phyloP scores from a whole-genome alignment of 2,329 filamentous ascomycete species.

The Blumeriella jaapii region DNA sequence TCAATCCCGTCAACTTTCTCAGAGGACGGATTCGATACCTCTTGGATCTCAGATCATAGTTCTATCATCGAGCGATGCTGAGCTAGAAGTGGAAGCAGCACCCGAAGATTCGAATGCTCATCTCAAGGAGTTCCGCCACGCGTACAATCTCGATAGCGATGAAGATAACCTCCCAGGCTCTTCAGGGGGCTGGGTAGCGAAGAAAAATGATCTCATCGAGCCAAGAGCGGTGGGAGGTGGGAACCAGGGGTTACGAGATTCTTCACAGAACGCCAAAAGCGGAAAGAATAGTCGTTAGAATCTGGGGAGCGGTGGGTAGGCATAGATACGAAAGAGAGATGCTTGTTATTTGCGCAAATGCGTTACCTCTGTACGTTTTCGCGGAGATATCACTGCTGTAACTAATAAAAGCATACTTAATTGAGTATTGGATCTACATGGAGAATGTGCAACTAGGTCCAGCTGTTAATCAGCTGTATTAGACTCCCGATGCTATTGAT shows the following conservation, averaged over 20 bases:
- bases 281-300: too few species aligned
- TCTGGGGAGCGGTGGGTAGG: too few species aligned
- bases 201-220: slow-evolving; percentile 10
- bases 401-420: too few species aligned
- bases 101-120: too few species aligned
- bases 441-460: too few species aligned
- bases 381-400: too few species aligned
- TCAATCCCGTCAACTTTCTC: slow-evolving; percentile 9
- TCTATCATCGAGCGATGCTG: slow-evolving; percentile 22
- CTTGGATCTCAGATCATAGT: slow-evolving; percentile 30
- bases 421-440: too few species aligned
- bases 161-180: slow-evolving; percentile 9
- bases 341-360: too few species aligned
- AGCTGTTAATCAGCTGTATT: too few species aligned
- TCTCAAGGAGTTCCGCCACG: slow-evolving; percentile 1
- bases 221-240: slow-evolving; percentile 8
- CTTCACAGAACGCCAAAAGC: slow-evolving; percentile 14
- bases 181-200: slow-evolving; percentile 11
- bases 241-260: slow-evolving; percentile 9
- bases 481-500: too few species aligned
- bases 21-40: slow-evolving; percentile 14
- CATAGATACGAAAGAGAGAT: too few species aligned
- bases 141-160: slow-evolving; percentile 2
- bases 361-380: too few species aligned
- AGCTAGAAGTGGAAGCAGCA: slow-evolving; percentile 5